These are phyloP conservation scores for Ceratocystis ficicola DNA, from an alignment of 2,329 filamentous ascomycete species.

Conservation along the genomic window DNA sequence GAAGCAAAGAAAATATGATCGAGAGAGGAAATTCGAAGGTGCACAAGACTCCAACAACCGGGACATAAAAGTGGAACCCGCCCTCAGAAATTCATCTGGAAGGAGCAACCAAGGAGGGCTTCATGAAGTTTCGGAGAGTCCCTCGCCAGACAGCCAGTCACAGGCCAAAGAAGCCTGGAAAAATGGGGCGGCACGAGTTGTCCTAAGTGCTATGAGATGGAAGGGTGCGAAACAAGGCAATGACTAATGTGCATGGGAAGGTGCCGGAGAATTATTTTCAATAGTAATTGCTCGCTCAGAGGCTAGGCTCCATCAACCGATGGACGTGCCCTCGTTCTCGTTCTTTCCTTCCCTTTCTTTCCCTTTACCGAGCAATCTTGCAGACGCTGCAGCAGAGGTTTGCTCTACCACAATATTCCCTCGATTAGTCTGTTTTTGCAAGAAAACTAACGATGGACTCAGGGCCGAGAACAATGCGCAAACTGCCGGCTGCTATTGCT, in stretches of 20 bases:
- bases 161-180: neutral
- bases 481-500: neutral
- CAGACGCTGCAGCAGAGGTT: too few species aligned
- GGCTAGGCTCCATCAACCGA: neutral
- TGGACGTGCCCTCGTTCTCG: neutral
- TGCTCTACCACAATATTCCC: too few species aligned
- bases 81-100: slow-evolving; percentile 1
- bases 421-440: neutral
- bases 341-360: neutral
- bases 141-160: neutral
- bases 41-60: slow-evolving; percentile 17
- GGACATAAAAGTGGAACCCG: slow-evolving; percentile 11
- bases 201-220: neutral
- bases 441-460: neutral
- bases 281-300: neutral
- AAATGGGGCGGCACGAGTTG: neutral
- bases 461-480: neutral
- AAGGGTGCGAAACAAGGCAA: neutral
- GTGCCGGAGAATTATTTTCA: neutral
- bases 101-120: slow-evolving; percentile 9
- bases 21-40: slow-evolving; percentile 25
- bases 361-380: too few species aligned
- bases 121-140: slow-evolving; percentile 2
- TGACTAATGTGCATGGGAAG: neutral
- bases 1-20: slow-evolving; percentile 8